These are phyloP conservation scores for Colletotrichum nymphaeae DNA, from an alignment of 2,329 filamentous ascomycete species.

Conservation along the genomic window DNA sequence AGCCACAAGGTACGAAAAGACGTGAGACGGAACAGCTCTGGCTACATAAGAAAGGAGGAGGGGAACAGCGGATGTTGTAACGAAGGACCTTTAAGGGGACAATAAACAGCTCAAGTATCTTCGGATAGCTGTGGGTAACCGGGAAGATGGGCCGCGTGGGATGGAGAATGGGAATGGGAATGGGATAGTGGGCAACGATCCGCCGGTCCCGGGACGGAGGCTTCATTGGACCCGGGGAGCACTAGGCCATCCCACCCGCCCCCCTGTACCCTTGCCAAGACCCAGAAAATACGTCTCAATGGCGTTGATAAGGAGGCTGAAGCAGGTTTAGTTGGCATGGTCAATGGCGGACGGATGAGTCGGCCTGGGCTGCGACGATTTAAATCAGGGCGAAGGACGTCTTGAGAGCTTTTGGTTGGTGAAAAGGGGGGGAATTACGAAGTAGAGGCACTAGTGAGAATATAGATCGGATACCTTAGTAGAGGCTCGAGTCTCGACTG, in stretches of 20 bases:
- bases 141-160: not conserved
- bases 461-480: not conserved
- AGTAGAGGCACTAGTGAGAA: not conserved
- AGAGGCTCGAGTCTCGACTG: not conserved
- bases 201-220: slow-evolving; percentile 17
- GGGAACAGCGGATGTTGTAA: not conserved
- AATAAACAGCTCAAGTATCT: not conserved
- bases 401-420: not conserved
- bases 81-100: too few relatives aligned
- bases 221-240: slow-evolving; percentile 5
- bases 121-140: not conserved
- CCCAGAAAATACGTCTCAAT: not conserved
- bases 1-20: not conserved
- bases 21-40: not conserved
- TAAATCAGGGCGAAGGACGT: not conserved
- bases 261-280: slow-evolving; percentile 23
- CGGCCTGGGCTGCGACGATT: not conserved
- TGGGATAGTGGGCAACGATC: slow-evolving; percentile 2
- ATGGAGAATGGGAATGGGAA: not conserved
- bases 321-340: not conserved
- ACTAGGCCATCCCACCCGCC: not conserved
- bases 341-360: not conserved
- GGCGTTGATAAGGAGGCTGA: not conserved
- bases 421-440: not conserved
- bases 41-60: not conserved